Conservation (phyloP, 1,284 basidiomycete species). For the Butyriboletus appendiculatus region DNA sequence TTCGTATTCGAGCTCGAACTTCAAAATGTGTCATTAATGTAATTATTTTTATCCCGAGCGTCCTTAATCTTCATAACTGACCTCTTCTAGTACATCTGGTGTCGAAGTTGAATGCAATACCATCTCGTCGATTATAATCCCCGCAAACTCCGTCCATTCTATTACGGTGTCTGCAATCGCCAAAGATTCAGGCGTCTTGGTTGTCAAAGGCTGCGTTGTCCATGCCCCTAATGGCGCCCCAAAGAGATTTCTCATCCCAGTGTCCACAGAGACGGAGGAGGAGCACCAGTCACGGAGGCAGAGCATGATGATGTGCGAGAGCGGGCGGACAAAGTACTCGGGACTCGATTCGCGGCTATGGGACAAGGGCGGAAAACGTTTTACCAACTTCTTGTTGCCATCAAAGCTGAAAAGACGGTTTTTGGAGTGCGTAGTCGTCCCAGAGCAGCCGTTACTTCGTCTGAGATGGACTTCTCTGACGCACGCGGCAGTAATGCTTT, state of each 20-base stretch:
- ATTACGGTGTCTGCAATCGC: constrained; percentile 75
- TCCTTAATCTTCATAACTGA: constrained; percentile 6
- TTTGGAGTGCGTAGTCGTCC: constrained; percentile 77
- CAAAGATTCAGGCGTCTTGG: constrained; percentile 63
- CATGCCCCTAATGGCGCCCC: constrained; percentile 74
- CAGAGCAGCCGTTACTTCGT: constrained; percentile 83
- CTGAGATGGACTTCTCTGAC: constrained; percentile 86
- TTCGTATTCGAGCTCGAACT: constrained; percentile 91
- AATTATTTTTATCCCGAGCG: constrained; percentile 15
- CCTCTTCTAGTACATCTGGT: constrained; percentile 70
- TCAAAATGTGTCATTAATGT: constrained; percentile 82
- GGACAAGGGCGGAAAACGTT: constrained; percentile 44
- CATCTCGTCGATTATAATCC: constrained; percentile 57
- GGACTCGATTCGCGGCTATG: constrained; percentile 70
- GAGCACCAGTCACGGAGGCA: constrained; percentile 57
- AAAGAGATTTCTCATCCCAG: constrained; percentile 76
- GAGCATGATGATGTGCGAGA: constrained; percentile 61
- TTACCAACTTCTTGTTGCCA: constrained; percentile 27
- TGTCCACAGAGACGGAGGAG: constrained; percentile 74
- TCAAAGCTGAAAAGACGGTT: constrained; percentile 47
- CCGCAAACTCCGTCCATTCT: constrained; percentile 74
- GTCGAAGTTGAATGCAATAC: constrained; percentile 70
- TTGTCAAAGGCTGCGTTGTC: constrained; percentile 76
- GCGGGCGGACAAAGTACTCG: constrained; percentile 65
- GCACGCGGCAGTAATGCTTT: constrained; percentile 91